phyloP scores from a whole-genome alignment of 108 stramenopile species.

The Hondaea fermentalgiana region DNA sequence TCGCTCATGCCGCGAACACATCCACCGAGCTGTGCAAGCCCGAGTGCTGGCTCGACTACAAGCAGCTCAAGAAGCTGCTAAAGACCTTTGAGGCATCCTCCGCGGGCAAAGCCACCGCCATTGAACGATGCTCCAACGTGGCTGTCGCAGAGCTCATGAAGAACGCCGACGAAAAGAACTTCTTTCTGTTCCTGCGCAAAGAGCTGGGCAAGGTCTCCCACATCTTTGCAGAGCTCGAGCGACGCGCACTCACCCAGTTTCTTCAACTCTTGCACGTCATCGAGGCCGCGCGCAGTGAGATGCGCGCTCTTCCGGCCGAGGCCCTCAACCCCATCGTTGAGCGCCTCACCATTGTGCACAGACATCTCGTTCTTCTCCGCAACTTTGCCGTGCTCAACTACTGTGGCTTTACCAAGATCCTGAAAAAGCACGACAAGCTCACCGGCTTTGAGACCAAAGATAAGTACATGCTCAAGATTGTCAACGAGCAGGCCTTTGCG shows the following conservation, averaged over 20 bases:
- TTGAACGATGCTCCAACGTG: neutral
- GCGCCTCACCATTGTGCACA: conserved; percentile 39
- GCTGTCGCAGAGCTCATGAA: neutral
- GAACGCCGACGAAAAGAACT: neutral
- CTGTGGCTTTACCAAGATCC: conserved; percentile 86
- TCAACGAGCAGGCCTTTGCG: conserved; percentile 11
- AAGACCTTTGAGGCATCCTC: neutral
- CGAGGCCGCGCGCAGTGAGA: neutral
- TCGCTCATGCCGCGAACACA: neutral
- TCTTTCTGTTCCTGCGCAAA: neutral
- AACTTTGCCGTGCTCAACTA: conserved; percentile 98
- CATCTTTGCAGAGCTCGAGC: neutral
- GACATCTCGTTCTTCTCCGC: conserved; percentile 83
- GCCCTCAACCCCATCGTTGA: neutral
- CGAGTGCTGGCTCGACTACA: conserved; percentile 16
- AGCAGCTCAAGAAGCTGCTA: neutral
- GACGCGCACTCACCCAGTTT: neutral
- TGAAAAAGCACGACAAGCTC: conserved; percentile 98
- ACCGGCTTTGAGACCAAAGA: conserved; percentile 69
- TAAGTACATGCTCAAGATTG: conserved; percentile 60
- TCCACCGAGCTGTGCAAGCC: neutral
- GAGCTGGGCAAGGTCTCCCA: neutral
- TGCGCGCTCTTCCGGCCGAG: neutral
- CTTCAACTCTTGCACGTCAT: neutral
- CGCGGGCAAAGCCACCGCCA: neutral